Conservation (phyloP, 306 rosid genomes). For the Vicia sativa region DNA sequence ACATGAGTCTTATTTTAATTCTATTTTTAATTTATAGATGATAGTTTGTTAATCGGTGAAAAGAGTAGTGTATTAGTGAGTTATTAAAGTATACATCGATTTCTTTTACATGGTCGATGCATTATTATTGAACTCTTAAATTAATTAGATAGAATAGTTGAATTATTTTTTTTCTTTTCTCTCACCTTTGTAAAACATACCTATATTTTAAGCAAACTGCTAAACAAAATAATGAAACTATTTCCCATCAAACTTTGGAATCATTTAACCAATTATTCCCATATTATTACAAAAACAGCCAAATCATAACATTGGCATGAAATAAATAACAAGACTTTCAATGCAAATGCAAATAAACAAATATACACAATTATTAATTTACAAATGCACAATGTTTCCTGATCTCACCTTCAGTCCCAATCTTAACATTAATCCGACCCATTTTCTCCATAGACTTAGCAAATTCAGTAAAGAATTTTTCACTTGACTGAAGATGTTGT, state of each 20-base stretch:
- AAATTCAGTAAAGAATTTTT: slow-evolving; percentile 57
- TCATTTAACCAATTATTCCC: slow-evolving; percentile 19
- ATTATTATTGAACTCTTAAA: too few species aligned
- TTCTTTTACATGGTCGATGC: too few species aligned
- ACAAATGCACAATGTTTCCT: slow-evolving; percentile 69
- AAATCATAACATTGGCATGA: neutral
- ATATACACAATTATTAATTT: slow-evolving; percentile 38
- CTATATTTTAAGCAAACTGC: too few species aligned
- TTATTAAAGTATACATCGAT: too few species aligned
- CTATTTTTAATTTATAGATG: too few species aligned
- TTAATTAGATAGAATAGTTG: too few species aligned
- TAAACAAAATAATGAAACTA: neutral
- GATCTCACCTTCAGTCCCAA: slow-evolving; percentile 69
- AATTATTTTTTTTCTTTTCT: too few species aligned
- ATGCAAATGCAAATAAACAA: neutral
- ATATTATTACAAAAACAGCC: neutral
- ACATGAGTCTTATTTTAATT: too few species aligned
- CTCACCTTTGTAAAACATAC: too few species aligned
- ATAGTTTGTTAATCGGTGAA: too few species aligned
- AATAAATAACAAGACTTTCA: slow-evolving; percentile 21
- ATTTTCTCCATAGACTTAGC: slow-evolving; percentile 78
- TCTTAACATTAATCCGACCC: slow-evolving; percentile 58
- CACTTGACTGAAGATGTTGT: slow-evolving; percentile 47
- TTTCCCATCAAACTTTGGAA: slow-evolving; percentile 20
- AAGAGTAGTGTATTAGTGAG: too few species aligned